Evolutionary conservation across 768 basidiomycete genomes (phyloP).

Genomic region (Termitomyces sp.): DNA sequence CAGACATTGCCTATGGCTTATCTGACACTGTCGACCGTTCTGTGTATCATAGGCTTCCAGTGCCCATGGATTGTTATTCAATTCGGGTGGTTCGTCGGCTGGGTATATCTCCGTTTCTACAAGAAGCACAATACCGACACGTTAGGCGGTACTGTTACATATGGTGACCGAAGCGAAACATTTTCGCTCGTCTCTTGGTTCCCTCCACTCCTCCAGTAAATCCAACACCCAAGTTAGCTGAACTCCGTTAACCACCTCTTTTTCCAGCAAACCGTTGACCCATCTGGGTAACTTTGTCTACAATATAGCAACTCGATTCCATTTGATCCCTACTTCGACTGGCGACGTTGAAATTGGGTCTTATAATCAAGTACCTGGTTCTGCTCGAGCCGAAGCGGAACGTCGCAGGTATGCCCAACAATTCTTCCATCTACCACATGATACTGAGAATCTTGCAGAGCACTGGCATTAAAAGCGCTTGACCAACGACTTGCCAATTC

Average conservation of each 20-base stretch:
- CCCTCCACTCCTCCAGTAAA: slow-evolving; percentile 92
- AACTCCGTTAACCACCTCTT: not conserved
- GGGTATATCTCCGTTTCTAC: slow-evolving; percentile 96
- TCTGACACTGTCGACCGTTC: slow-evolving; percentile 83
- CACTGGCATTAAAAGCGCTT: slow-evolving; percentile 93
- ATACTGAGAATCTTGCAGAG: slow-evolving; percentile 45
- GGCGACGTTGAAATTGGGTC: slow-evolving; percentile 70
- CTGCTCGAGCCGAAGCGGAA: slow-evolving; percentile 94
- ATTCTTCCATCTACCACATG: not conserved
- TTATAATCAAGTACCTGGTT: slow-evolving; percentile 78
- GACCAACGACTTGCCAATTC: slow-evolving; percentile 86
- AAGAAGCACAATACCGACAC: slow-evolving; percentile 77
- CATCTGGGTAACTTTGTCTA: slow-evolving; percentile 66
- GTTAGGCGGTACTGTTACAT: slow-evolving; percentile 58
- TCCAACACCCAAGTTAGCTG: slow-evolving; percentile 13
- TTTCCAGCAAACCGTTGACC: slow-evolving; percentile 65
- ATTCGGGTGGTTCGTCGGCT: slow-evolving; percentile 98
- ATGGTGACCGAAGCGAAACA: slow-evolving; percentile 95
- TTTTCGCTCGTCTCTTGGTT: slow-evolving; percentile 96
- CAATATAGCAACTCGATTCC: slow-evolving; percentile 62
- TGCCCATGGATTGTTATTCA: slow-evolving; percentile 93
- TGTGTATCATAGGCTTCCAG: slow-evolving; percentile 81
- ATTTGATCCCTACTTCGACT: slow-evolving; percentile 65
- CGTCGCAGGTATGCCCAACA: slow-evolving; percentile 64
- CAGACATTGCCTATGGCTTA: slow-evolving; percentile 95